Percentiles rank a stretch among this genome's conserved stretches.
These are phyloP conservation scores for Tagetes patula DNA, from an alignment of 129 eudicot genomes.

Conservation along the genomic window DNA sequence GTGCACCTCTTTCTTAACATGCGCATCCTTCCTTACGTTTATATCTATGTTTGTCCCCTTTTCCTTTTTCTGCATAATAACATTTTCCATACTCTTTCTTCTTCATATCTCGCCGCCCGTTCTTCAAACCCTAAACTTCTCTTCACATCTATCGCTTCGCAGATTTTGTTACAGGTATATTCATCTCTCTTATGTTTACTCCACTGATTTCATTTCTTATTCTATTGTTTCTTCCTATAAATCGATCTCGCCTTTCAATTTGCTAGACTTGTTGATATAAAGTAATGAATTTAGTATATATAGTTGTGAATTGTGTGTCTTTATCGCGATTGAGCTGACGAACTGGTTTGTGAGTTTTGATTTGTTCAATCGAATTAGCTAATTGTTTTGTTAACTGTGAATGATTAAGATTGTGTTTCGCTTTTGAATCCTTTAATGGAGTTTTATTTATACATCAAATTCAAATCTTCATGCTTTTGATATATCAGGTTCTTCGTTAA, in stretches of 20 bases:
- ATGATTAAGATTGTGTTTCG: not conserved
- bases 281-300: constrained; percentile 3
- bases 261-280: constrained; percentile 3
- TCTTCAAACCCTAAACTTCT: constrained; percentile 26
- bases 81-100: constrained; percentile 23
- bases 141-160: not conserved
- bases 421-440: constrained; percentile 1
- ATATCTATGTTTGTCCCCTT: not conserved
- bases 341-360: not conserved
- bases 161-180: constrained; percentile 20
- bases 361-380: not conserved
- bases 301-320: not conserved
- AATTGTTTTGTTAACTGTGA: not conserved
- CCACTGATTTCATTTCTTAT: not conserved
- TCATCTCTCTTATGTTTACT: not conserved
- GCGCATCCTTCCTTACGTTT: constrained; percentile 14
- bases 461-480: constrained; percentile 6
- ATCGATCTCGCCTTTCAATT: not conserved
- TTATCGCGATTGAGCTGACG: not conserved
- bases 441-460: not conserved
- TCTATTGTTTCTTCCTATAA: not conserved
- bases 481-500: constrained; percentile 13
- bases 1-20: constrained; percentile 28
- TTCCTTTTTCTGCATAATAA: not conserved
- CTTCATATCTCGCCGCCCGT: constrained; percentile 19